Percentiles rank a stretch among this genome's conserved stretches.
These are phyloP conservation scores for Naganishia sp. DNA, from an alignment of 1,284 basidiomycete species.

Conservation along the genomic window DNA sequence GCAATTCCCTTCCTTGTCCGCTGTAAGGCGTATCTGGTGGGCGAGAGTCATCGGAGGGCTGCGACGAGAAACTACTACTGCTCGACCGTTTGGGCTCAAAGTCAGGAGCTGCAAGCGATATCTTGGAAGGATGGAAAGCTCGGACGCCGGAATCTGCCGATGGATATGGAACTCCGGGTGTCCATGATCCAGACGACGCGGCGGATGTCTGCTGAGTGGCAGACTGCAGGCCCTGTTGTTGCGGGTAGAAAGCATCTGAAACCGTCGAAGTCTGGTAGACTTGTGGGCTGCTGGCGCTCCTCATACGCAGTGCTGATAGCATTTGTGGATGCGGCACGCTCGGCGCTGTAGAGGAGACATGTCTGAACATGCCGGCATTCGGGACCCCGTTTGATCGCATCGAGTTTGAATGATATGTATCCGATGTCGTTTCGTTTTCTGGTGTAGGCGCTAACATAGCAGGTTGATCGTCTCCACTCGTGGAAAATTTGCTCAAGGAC, in stretches of 20 bases:
- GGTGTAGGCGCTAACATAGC: slow-evolving; percentile 20
- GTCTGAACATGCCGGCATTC: slow-evolving; percentile 34
- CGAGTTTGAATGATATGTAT: slow-evolving; percentile 13
- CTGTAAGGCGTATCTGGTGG: slow-evolving; percentile 58
- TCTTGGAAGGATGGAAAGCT: slow-evolving; percentile 35
- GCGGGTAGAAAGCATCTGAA: slow-evolving; percentile 29
- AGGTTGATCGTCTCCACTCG: slow-evolving; percentile 16
- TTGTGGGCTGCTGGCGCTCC: slow-evolving; percentile 56
- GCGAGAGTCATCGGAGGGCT: slow-evolving; percentile 52
- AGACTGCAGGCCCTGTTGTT: slow-evolving; percentile 1
- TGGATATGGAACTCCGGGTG: slow-evolving; percentile 23
- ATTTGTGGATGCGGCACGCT: slow-evolving; percentile 23
- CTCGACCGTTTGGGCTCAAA: slow-evolving; percentile 35
- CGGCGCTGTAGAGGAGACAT: slow-evolving; percentile 29
- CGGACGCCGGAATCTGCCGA: slow-evolving; percentile 24
- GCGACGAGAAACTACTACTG: slow-evolving; percentile 45
- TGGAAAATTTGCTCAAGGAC: slow-evolving; percentile 30
- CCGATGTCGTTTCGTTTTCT: slow-evolving; percentile 32
- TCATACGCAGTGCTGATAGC: slow-evolving; percentile 47
- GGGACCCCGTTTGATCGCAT: not conserved
- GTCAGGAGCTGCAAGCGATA: slow-evolving; percentile 32
- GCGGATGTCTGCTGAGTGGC: slow-evolving; percentile 21
- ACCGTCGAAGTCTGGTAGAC: slow-evolving; percentile 51
- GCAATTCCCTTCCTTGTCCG: slow-evolving; percentile 59
- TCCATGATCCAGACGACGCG: slow-evolving; percentile 17